Percentiles rank a stretch among this genome's conserved stretches.
Evolutionary conservation across 768 basidiomycete species (phyloP).

Genomic region (Nidularia pulvinata): DNA sequence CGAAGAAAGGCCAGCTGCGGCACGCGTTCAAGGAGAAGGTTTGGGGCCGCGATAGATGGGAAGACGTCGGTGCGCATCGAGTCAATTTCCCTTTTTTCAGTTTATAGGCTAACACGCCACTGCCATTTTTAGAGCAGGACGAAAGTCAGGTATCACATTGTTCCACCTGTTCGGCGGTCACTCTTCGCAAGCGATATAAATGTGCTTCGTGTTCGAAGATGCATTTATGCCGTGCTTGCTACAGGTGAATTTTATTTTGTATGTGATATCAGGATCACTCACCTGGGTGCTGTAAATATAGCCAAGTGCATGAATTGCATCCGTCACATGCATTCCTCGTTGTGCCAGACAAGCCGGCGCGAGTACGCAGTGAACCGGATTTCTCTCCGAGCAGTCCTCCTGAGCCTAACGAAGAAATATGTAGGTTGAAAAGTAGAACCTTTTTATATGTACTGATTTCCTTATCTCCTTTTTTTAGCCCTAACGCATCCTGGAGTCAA

Average conservation of each 20-base stretch:
- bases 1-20: slow-evolving; percentile 75
- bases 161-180: slow-evolving; percentile 74
- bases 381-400: slow-evolving; percentile 22
- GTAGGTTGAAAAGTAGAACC: slow-evolving; percentile 33
- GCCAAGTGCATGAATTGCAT: slow-evolving; percentile 91
- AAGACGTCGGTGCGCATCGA: slow-evolving; percentile 73
- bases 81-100: background rate
- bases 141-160: slow-evolving; percentile 66
- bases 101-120: background rate
- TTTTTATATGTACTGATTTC: background rate
- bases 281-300: slow-evolving; percentile 21
- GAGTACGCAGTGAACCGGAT: slow-evolving; percentile 38
- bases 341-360: slow-evolving; percentile 62
- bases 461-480: slow-evolving; percentile 53
- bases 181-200: slow-evolving; percentile 73
- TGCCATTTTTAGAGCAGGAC: slow-evolving; percentile 53
- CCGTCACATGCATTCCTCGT: slow-evolving; percentile 86
- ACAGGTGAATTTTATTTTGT: slow-evolving; percentile 48
- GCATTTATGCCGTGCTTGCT: slow-evolving; percentile 82
- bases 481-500: slow-evolving; percentile 80
- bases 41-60: slow-evolving; percentile 86
- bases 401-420: slow-evolving; percentile 55
- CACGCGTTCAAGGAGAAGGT: slow-evolving; percentile 88
- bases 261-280: background rate
- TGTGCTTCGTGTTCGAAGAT: slow-evolving; percentile 82